Percentiles rank a stretch among this genome's conserved stretches.
These are phyloP conservation scores for Annulohypoxylon nitens DNA, from an alignment of 495 filamentous ascomycete species.

Conservation along the genomic window DNA sequence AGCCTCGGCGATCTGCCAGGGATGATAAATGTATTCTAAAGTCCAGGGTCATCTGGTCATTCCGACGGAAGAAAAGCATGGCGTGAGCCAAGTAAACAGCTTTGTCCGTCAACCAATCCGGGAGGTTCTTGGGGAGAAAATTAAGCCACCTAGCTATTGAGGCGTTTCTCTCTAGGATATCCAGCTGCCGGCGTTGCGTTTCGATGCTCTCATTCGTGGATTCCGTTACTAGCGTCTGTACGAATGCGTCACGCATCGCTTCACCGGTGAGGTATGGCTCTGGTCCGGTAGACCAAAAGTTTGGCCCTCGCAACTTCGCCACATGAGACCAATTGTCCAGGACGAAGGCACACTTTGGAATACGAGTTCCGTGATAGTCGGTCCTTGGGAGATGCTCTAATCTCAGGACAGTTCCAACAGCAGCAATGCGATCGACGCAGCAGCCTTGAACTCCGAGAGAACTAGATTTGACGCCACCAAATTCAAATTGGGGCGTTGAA, in stretches of 20 bases:
- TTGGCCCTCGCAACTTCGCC: neutral
- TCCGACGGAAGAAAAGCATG: slow-evolving; percentile 27
- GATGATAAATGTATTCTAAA: slow-evolving; percentile 39
- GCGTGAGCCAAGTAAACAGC: slow-evolving; percentile 26
- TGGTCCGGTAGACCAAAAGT: slow-evolving; percentile 19
- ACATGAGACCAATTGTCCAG: slow-evolving; percentile 34
- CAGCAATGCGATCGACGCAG: slow-evolving; percentile 34
- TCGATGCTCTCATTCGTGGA: slow-evolving; percentile 33
- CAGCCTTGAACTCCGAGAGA: slow-evolving; percentile 33
- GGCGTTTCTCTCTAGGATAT: slow-evolving; percentile 36
- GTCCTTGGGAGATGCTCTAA: slow-evolving; percentile 35
- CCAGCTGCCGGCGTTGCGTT: slow-evolving; percentile 29
- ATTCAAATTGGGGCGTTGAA: slow-evolving; percentile 25
- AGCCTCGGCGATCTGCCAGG: slow-evolving; percentile 40
- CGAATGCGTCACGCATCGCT: slow-evolving; percentile 37
- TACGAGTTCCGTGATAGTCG: slow-evolving; percentile 32
- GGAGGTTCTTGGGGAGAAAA: slow-evolving; percentile 20
- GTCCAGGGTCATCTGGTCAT: slow-evolving; percentile 38
- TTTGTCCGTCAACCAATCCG: slow-evolving; percentile 34
- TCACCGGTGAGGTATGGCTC: slow-evolving; percentile 31
- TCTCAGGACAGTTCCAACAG: slow-evolving; percentile 34
- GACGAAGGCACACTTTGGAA: slow-evolving; percentile 41
- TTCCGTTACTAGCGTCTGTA: slow-evolving; percentile 33
- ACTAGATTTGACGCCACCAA: slow-evolving; percentile 1
- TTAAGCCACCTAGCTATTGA: slow-evolving; percentile 30